Conservation (phyloP, 768 basidiomycete species). For the Dendrothele bispora region DNA sequence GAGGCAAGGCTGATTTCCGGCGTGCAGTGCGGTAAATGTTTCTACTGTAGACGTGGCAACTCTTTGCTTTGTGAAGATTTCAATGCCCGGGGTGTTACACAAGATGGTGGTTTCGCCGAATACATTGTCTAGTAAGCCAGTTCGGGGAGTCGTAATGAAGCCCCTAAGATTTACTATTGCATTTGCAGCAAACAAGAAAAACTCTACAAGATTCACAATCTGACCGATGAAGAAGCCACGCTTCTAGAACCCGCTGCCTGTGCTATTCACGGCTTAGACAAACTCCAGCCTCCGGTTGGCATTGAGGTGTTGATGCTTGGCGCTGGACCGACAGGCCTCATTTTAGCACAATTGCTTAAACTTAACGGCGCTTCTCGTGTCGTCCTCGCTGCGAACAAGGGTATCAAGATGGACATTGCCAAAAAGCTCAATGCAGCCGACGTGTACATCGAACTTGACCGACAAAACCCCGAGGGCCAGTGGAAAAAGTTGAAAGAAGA, state of each 20-base stretch:
- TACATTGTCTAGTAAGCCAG: constrained; percentile 76
- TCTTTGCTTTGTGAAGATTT: constrained; percentile 85
- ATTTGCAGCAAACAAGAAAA: constrained; percentile 62
- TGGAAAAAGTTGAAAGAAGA: constrained; percentile 68
- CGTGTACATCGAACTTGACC: constrained; percentile 74
- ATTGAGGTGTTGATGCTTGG: constrained; percentile 83
- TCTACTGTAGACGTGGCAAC: constrained; percentile 86
- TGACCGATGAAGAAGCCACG: constrained; percentile 85
- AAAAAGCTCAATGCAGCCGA: constrained; percentile 67
- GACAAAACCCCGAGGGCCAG: constrained; percentile 59
- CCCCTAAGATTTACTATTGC: neutral
- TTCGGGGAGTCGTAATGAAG: constrained; percentile 20
- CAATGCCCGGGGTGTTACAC: constrained; percentile 73
- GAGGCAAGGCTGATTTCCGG: constrained; percentile 5
- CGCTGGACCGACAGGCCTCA: constrained; percentile 83
- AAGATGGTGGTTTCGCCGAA: constrained; percentile 87
- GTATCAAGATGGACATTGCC: constrained; percentile 76
- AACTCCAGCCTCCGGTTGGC: constrained; percentile 79
- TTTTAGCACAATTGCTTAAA: constrained; percentile 75
- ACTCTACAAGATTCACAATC: constrained; percentile 84
- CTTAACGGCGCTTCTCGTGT: constrained; percentile 70
- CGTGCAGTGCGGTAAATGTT: constrained; percentile 75
- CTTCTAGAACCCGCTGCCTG: constrained; percentile 90
- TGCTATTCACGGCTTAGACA: constrained; percentile 90
- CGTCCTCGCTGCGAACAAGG: constrained; percentile 74